Evolutionary conservation across 1,139 yeast species (phyloP).

Genomic region (Pichia sp.): DNA sequence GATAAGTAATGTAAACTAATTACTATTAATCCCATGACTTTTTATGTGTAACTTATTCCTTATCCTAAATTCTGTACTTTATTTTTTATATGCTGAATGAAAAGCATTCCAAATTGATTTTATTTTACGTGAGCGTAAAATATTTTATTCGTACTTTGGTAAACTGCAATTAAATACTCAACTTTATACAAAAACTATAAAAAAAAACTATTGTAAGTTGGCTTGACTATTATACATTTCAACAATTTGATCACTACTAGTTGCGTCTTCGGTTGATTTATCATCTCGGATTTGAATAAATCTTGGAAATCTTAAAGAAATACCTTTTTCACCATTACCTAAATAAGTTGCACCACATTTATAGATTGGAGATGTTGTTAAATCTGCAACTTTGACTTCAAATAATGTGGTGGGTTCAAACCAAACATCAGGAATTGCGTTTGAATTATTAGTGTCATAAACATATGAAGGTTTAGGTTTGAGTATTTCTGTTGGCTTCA

Average conservation of each 20-base stretch:
- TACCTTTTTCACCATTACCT: conserved; percentile 61
- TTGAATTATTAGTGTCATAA: conserved; percentile 56
- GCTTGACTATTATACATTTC: conserved; percentile 84
- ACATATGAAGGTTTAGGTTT: conserved; percentile 66
- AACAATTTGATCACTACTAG: conserved; percentile 81
- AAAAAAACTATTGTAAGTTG: conserved; percentile 16
- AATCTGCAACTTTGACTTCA: conserved; percentile 92
- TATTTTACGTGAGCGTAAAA: no score
- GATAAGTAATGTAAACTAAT: neutral
- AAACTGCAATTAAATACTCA: neutral
- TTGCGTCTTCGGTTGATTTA: conserved; percentile 82
- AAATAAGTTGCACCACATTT: conserved; percentile 75
- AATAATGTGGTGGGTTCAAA: conserved; percentile 83
- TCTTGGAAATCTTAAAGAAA: conserved; percentile 87
- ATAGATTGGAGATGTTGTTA: conserved; percentile 86
- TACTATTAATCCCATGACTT: neutral
- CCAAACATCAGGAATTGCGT: conserved; percentile 89
- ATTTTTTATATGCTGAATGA: no score
- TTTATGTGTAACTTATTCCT: neutral
- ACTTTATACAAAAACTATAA: neutral
- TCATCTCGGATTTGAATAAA: conserved; percentile 83
- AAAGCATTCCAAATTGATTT: neutral
- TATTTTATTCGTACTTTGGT: neutral
- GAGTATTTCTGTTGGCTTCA: conserved; percentile 62
- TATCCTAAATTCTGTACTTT: neutral